phyloP scores from a whole-genome alignment of 768 basidiomycete genomes.

The Xerocomellus dryophilus region DNA sequence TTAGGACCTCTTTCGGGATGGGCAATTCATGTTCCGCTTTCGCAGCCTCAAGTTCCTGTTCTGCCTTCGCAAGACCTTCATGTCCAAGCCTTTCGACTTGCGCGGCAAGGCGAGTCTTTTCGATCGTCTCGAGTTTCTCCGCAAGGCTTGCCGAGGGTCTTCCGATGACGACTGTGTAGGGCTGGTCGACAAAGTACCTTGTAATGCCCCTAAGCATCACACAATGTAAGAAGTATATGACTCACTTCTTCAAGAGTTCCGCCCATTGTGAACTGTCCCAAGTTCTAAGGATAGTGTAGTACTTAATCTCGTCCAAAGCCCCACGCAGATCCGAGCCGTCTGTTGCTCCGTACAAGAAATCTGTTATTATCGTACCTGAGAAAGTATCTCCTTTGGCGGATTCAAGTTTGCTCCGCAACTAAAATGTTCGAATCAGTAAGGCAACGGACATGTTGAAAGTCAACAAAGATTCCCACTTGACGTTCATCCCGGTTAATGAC shows the following conservation, averaged over 20 bases:
- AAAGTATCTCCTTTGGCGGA: constrained; percentile 81
- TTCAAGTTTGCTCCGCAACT: constrained; percentile 84
- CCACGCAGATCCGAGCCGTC: constrained; percentile 75
- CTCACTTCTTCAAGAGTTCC: constrained; percentile 68
- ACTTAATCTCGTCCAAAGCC: constrained; percentile 75
- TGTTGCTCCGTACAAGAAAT: constrained; percentile 82
- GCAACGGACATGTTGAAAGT: neutral
- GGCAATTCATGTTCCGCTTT: constrained; percentile 82
- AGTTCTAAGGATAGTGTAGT: constrained; percentile 60
- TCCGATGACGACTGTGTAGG: constrained; percentile 75
- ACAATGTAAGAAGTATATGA: constrained; percentile 7
- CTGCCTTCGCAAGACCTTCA: constrained; percentile 72
- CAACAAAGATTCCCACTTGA: constrained; percentile 47
- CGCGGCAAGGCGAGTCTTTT: constrained; percentile 69
- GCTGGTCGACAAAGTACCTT: constrained; percentile 78
- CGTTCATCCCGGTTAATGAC: constrained; percentile 85
- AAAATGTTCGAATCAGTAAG: constrained; percentile 4
- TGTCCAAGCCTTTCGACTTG: constrained; percentile 73
- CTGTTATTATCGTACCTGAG: constrained; percentile 67
- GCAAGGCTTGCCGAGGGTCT: constrained; percentile 85
- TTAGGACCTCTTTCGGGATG: constrained; percentile 79
- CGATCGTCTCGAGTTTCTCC: constrained; percentile 73
- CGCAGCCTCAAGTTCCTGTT: constrained; percentile 68
- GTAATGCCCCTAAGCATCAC: constrained; percentile 7
- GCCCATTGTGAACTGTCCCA: constrained; percentile 83